phyloP scores from a whole-genome alignment of 257 asterid species.

The Nicotiana sylvestris region DNA sequence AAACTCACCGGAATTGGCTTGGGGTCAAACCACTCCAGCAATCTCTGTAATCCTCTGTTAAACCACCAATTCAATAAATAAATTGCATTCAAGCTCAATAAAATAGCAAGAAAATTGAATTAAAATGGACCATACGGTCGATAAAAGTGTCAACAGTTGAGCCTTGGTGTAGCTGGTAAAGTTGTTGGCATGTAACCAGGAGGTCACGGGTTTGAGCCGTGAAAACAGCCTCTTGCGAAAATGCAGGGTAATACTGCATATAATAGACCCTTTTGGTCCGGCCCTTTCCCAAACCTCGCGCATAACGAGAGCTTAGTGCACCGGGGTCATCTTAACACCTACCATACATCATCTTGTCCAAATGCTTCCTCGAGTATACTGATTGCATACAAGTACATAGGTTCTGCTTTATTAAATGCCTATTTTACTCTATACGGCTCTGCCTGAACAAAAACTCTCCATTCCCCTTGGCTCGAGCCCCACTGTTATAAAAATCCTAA shows the following conservation, averaged over 20 bases:
- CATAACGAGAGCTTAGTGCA: no score
- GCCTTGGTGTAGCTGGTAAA: not conserved
- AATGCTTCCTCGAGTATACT: conserved; percentile 68
- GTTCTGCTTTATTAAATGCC: conserved; percentile 78
- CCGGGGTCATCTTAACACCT: not conserved
- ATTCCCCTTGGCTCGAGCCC: no score
- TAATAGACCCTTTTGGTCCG: conserved; percentile 22
- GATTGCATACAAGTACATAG: conserved; percentile 77
- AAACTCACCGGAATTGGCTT: conserved; percentile 67
- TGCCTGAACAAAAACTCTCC: conserved; percentile 46
- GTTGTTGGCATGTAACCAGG: conserved; percentile 11
- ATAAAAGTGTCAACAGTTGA: not conserved
- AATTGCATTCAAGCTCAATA: not conserved
- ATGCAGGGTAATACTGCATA: no score
- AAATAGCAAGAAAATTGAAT: not conserved
- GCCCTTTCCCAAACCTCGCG: conserved; percentile 9
- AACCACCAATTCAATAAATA: not conserved
- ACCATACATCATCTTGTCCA: conserved; percentile 87
- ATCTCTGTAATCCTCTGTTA: conserved; percentile 86
- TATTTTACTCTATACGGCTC: conserved; percentile 70
- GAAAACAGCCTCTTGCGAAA: no score
- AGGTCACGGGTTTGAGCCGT: conserved; percentile 21
- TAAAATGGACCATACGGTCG: not conserved
- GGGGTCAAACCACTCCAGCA: conserved; percentile 83
- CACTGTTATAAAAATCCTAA: no score